These are phyloP conservation scores for Fraxinus excelsior DNA, from an alignment of 257 asterid genomes.

Conservation along the genomic window DNA sequence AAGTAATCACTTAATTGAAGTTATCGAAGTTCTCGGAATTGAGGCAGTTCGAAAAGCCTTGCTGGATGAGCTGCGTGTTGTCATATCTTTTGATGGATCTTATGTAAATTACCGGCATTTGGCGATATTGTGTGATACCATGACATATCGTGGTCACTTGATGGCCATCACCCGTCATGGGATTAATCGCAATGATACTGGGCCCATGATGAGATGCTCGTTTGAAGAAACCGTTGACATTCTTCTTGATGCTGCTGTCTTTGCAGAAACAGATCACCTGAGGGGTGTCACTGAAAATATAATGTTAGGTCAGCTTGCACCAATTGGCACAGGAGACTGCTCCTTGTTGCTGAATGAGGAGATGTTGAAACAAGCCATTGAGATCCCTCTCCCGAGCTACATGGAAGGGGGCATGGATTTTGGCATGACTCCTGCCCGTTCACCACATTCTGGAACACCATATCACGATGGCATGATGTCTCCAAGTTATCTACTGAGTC, in stretches of 20 bases:
- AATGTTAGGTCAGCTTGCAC: constrained; percentile 99
- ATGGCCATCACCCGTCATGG: constrained; percentile 99
- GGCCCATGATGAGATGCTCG: constrained; percentile 99
- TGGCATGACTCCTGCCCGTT: constrained; percentile 94
- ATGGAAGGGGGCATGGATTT: constrained; percentile 91
- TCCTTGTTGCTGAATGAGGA: constrained; percentile 78
- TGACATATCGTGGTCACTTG: constrained; percentile 99
- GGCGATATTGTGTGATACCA: constrained; percentile 96
- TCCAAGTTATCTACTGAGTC: constrained; percentile 75
- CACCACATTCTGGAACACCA: constrained; percentile 85
- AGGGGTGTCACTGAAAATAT: constrained; percentile 97
- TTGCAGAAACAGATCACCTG: constrained; percentile 79
- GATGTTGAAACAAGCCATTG: constrained; percentile 93
- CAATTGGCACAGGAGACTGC: constrained; percentile 97
- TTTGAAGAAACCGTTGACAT: constrained; percentile 98
- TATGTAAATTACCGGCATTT: constrained; percentile 92
- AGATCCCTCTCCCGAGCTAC: constrained; percentile 88
- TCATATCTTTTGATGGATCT: constrained; percentile 97
- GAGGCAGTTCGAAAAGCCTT: constrained; percentile 94
- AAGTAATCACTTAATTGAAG: constrained; percentile 95
- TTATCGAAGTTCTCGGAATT: constrained; percentile 94
- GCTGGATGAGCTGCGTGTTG: constrained; percentile 96
- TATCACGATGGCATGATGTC: constrained; percentile 97
- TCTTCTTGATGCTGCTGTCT: constrained; percentile 97
- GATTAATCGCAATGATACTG: constrained; percentile 91